These are phyloP conservation scores for Sclerotinia trifoliorum DNA, from an alignment of 2,329 filamentous ascomycete species.

Conservation along the genomic window DNA sequence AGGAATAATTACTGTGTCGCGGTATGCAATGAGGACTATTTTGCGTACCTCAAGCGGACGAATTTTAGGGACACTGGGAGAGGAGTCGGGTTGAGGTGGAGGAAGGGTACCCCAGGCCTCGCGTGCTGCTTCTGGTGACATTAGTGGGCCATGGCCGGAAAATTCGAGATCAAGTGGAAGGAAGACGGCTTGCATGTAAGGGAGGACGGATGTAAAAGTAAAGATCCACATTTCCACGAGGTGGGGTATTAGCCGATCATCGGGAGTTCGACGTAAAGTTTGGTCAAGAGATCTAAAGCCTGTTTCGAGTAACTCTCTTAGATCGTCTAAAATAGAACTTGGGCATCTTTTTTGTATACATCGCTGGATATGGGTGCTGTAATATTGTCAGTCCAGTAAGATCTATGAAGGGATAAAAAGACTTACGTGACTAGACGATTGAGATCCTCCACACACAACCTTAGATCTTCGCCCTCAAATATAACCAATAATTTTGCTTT, in stretches of 20 bases:
- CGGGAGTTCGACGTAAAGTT: constrained; percentile 72
- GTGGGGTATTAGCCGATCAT: constrained; percentile 85
- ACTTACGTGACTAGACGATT: constrained; percentile 68
- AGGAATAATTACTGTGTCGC: constrained; percentile 83
- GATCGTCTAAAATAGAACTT: constrained; percentile 70
- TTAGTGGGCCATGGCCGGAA: constrained; percentile 75
- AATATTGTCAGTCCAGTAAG: neutral
- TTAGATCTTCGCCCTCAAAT: constrained; percentile 77
- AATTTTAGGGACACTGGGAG: constrained; percentile 40
- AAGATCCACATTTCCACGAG: constrained; percentile 93
- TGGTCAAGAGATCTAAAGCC: constrained; percentile 87
- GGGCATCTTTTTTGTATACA: constrained; percentile 73
- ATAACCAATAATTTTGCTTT: constrained; percentile 74
- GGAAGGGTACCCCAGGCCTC: constrained; percentile 86
- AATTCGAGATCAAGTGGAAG: constrained; percentile 92
- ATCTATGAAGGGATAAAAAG: neutral
- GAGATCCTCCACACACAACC: constrained; percentile 79
- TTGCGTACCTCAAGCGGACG: constrained; percentile 79
- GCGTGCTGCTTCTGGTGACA: constrained; percentile 73
- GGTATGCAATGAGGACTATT: constrained; percentile 82
- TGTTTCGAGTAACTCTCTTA: constrained; percentile 71
- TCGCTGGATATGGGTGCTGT: constrained; percentile 68
- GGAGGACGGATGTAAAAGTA: constrained; percentile 85
- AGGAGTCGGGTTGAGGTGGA: constrained; percentile 43
- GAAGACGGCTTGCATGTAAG: constrained; percentile 94